These are phyloP conservation scores for Xylariaceae sp. DNA, from an alignment of 2,329 filamentous ascomycete genomes.

Conservation along the genomic window DNA sequence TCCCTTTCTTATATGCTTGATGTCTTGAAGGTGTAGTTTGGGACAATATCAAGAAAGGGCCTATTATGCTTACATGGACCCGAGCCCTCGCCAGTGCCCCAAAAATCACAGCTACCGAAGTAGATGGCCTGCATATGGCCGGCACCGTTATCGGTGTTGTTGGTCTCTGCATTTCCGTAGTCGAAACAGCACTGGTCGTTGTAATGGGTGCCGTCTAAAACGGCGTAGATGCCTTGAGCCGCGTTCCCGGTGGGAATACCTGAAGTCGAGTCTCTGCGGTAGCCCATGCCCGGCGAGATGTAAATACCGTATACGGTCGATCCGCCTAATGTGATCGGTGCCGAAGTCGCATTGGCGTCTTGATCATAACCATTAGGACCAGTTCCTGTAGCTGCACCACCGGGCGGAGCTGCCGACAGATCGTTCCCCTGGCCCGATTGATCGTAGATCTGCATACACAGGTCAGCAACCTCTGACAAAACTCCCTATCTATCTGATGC, in stretches of 20 bases:
- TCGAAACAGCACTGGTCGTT: constrained; percentile 54
- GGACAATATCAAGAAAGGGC: no score
- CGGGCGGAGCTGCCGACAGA: constrained; percentile 57
- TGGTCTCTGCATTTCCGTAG: constrained; percentile 54
- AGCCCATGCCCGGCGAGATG: constrained; percentile 56
- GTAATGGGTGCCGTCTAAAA: constrained; percentile 57
- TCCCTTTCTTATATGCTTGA: no score
- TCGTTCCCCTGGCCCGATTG: constrained; percentile 60
- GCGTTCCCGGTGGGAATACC: constrained; percentile 52
- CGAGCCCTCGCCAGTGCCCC: constrained; percentile 52
- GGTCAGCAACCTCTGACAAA: no score
- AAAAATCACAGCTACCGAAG: constrained; percentile 50
- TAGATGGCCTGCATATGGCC: constrained; percentile 68
- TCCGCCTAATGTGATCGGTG: constrained; percentile 56
- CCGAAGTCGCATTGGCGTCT: constrained; percentile 53
- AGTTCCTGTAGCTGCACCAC: constrained; percentile 49
- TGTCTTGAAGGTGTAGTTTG: no score
- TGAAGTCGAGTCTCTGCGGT: constrained; percentile 52
- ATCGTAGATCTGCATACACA: constrained; percentile 52
- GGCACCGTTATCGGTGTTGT: constrained; percentile 48
- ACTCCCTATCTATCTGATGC: no score
- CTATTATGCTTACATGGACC: no score
- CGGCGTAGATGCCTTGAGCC: constrained; percentile 56
- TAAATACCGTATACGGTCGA: constrained; percentile 61
- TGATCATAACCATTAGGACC: constrained; percentile 55